Conservation (phyloP, 148 eudicot genomes). For the Nyssa sinensis region DNA sequence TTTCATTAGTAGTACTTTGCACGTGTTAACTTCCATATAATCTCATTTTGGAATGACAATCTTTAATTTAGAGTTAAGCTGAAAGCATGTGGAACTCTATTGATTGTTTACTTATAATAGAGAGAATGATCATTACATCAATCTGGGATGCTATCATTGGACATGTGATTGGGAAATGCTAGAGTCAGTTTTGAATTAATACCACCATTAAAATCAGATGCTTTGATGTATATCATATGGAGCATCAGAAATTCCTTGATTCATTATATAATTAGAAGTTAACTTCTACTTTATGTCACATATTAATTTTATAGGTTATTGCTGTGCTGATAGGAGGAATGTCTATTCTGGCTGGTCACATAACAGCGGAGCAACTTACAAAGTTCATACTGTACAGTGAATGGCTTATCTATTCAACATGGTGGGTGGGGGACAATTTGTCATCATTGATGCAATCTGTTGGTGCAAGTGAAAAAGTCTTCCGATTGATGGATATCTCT, state of each 20-base stretch:
- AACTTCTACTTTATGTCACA: background rate
- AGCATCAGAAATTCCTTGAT: background rate
- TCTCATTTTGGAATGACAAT: too few relatives aligned
- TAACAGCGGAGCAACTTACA: slow-evolving; percentile 94
- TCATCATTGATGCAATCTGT: slow-evolving; percentile 96
- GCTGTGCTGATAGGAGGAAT: slow-evolving; percentile 98
- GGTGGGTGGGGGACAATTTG: slow-evolving; percentile 98
- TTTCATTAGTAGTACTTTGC: background rate
- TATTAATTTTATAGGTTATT: slow-evolving; percentile 56
- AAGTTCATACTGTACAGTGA: slow-evolving; percentile 95
- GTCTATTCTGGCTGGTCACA: slow-evolving; percentile 76
- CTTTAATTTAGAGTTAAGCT: too few relatives aligned
- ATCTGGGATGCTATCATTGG: background rate
- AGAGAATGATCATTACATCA: too few relatives aligned
- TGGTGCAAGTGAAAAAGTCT: slow-evolving; percentile 99
- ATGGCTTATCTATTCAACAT: slow-evolving; percentile 98
- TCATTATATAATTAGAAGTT: background rate
- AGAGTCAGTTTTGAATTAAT: background rate
- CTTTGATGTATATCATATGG: background rate
- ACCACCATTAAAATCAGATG: background rate
- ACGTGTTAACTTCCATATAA: background rate
- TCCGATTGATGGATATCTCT: slow-evolving; percentile 82
- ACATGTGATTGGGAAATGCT: background rate
- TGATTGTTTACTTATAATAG: too few relatives aligned
- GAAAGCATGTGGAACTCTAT: too few relatives aligned